These are phyloP conservation scores for Lolium multiflorum DNA, from an alignment of 176 grass and related monocot species.

Conservation along the genomic window DNA sequence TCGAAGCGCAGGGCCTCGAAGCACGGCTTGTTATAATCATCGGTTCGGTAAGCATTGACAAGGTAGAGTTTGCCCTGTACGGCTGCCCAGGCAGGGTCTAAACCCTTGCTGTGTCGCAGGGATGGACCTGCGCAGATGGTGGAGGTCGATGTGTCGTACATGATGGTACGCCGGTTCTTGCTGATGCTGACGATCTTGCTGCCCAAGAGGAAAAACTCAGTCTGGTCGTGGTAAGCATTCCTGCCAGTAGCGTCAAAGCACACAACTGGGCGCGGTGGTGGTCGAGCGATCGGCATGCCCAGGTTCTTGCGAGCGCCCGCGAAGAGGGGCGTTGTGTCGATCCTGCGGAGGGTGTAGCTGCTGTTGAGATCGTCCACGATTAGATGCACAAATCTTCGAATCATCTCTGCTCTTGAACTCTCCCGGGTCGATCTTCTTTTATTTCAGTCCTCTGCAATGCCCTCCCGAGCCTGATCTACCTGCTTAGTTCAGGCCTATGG, in stretches of 20 bases:
- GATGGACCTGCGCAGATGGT: neutral
- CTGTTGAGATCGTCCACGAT: neutral
- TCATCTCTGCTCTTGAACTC: neutral
- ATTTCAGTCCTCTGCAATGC: neutral
- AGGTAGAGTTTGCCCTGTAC: neutral
- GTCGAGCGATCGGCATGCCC: neutral
- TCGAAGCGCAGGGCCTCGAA: conserved; percentile 2
- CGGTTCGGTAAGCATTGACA: neutral
- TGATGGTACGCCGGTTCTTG: neutral
- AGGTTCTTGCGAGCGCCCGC: neutral
- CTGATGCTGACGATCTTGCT: neutral
- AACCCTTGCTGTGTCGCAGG: neutral
- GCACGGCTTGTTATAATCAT: neutral
- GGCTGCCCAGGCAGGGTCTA: neutral
- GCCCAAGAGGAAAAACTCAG: neutral
- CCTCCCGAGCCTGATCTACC: no score
- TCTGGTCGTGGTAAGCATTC: neutral
- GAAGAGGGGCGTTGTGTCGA: neutral
- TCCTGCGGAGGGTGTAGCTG: neutral
- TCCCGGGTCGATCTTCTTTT: neutral
- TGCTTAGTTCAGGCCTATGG: no score
- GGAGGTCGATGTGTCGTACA: neutral
- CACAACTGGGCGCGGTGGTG: neutral
- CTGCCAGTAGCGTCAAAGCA: neutral
- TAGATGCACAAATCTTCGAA: neutral